These are phyloP conservation scores for Colletotrichum lindemuthianum DNA, from an alignment of 2,329 filamentous ascomycete species.

Conservation along the genomic window DNA sequence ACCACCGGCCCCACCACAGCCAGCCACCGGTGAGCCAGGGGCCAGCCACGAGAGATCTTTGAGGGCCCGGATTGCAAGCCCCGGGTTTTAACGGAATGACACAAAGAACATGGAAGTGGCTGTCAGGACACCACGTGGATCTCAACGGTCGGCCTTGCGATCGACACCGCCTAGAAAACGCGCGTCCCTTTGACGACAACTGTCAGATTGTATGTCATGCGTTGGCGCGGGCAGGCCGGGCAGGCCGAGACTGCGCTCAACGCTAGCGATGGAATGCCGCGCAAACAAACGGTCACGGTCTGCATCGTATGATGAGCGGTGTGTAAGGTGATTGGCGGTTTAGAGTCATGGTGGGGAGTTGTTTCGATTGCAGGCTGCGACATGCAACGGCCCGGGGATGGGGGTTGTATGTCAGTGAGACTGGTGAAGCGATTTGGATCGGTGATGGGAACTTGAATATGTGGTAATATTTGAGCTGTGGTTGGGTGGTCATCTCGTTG, in stretches of 20 bases:
- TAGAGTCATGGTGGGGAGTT: too few species aligned
- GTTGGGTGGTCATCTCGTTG: constrained; percentile 1
- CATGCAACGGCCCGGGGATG: constrained; percentile 15
- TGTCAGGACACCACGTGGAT: background rate
- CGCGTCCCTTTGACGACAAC: too few species aligned
- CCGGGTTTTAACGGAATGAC: background rate
- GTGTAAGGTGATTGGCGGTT: background rate
- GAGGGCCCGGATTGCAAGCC: background rate
- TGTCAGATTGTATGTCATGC: background rate
- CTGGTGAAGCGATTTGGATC: background rate
- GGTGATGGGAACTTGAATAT: constrained; percentile 6
- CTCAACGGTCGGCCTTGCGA: background rate
- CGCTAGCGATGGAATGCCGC: too few species aligned
- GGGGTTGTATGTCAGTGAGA: background rate
- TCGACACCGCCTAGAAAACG: too few species aligned
- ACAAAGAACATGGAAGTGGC: background rate
- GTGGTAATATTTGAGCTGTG: background rate
- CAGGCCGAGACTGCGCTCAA: too few species aligned
- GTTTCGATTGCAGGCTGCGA: background rate
- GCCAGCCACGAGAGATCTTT: constrained; percentile 4
- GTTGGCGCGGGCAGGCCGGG: too few species aligned
- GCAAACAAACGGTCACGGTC: too few species aligned
- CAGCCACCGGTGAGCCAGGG: constrained; percentile 2
- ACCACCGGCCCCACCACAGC: constrained; percentile 7
- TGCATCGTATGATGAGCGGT: background rate